Evolutionary conservation across 495 filamentous ascomycete genomes (phyloP).

Genomic region (Cercophora sp.): DNA sequence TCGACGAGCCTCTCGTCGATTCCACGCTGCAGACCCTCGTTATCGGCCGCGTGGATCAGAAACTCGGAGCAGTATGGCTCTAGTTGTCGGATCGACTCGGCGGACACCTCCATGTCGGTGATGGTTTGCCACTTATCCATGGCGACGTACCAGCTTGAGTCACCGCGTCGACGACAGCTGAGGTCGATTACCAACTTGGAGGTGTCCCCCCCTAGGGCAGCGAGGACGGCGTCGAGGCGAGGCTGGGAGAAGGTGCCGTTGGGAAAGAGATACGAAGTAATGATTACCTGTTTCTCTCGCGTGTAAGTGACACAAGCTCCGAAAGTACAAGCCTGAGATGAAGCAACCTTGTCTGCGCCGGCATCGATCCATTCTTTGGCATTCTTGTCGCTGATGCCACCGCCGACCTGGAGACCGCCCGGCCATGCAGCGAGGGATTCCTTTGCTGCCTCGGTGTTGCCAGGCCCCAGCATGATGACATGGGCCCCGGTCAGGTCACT

Average conservation of each 20-base stretch:
- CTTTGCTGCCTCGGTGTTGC: slow-evolving; percentile 73
- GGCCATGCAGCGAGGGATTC: slow-evolving; percentile 77
- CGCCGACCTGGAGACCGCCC: slow-evolving; percentile 76
- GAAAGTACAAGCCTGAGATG: no score
- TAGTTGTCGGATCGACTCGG: slow-evolving; percentile 75
- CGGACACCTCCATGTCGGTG: slow-evolving; percentile 88
- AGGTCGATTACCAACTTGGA: slow-evolving; percentile 89
- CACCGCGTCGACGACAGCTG: slow-evolving; percentile 72
- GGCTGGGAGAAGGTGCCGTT: slow-evolving; percentile 70
- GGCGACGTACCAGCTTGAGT: slow-evolving; percentile 80
- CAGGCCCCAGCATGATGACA: slow-evolving; percentile 91
- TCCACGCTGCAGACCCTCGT: slow-evolving; percentile 85
- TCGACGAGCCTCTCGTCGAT: slow-evolving; percentile 82
- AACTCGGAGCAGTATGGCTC: slow-evolving; percentile 94
- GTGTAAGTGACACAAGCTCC: no score
- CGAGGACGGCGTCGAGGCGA: slow-evolving; percentile 66
- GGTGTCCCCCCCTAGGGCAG: slow-evolving; percentile 65
- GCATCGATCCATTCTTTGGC: slow-evolving; percentile 79
- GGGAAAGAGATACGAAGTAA: slow-evolving; percentile 77
- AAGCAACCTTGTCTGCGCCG: slow-evolving; percentile 91
- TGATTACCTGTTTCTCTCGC: slow-evolving; percentile 79
- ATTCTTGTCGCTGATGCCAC: slow-evolving; percentile 82
- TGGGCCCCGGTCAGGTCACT: slow-evolving; percentile 74
- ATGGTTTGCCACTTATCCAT: slow-evolving; percentile 99
- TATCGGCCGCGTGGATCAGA: slow-evolving; percentile 97